Conservation (phyloP, 2,329 filamentous ascomycete genomes). For the Colletotrichum gigasporum region DNA sequence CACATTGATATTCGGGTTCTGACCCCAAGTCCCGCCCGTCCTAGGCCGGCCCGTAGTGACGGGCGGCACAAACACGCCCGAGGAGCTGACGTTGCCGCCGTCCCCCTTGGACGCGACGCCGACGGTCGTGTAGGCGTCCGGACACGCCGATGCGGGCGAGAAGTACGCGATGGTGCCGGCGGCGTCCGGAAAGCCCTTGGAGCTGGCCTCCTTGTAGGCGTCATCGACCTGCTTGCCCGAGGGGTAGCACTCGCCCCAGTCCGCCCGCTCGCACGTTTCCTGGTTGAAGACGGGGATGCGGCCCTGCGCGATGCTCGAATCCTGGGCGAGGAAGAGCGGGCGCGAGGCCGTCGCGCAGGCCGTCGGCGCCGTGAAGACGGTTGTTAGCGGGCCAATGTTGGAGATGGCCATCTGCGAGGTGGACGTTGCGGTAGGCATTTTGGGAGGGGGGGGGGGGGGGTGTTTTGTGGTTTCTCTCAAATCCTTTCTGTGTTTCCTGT, state of each 20-base stretch:
- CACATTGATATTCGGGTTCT: conserved; percentile 12
- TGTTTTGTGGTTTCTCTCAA: not conserved
- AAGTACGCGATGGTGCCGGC: conserved; percentile 30
- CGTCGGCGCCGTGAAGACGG: conserved; percentile 38
- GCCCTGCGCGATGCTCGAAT: rapidly evolving
- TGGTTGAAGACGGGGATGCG: not conserved
- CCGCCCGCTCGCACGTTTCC: conserved; percentile 12
- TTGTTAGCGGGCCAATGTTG: conserved; percentile 43
- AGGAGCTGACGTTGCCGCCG: conserved; percentile 9
- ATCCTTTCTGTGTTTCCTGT: not conserved
- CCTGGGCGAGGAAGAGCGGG: conserved; percentile 4
- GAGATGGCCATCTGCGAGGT: conserved; percentile 33
- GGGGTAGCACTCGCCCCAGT: conserved; percentile 35
- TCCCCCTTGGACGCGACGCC: conserved; percentile 23
- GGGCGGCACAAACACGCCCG: not conserved
- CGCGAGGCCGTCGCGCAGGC: conserved; percentile 34
- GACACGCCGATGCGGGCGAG: conserved; percentile 38
- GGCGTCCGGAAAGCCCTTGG: not conserved
- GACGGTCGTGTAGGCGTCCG: conserved; percentile 37
- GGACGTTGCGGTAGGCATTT: conserved; percentile 37
- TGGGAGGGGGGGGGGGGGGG: too few relatives aligned
- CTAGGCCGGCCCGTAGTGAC: not conserved
- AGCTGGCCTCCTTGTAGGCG: not conserved
- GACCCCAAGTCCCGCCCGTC: not conserved
- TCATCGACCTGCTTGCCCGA: conserved; percentile 32